phyloP scores from a whole-genome alignment of 352 stramenopile genomes.

The Phytophthora multivora region DNA sequence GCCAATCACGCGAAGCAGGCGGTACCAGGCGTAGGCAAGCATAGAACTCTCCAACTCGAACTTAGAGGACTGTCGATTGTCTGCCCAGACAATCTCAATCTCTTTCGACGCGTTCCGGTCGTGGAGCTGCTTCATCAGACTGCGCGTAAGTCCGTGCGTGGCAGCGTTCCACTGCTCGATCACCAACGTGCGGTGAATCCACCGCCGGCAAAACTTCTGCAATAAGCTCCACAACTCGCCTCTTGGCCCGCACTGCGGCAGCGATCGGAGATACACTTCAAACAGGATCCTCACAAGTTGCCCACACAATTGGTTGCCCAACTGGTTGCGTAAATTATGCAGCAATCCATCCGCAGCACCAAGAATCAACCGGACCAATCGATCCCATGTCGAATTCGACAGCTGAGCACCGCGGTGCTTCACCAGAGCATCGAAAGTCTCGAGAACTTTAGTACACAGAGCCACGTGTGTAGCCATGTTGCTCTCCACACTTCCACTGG shows the following conservation, averaged over 20 bases:
- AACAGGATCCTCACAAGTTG: conserved; percentile 80
- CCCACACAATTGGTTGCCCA: conserved; percentile 78
- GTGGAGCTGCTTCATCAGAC: conserved; percentile 75
- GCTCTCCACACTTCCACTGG: conserved; percentile 21
- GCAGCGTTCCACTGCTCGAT: conserved; percentile 88
- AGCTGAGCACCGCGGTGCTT: conserved; percentile 68
- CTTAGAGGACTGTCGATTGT: conserved; percentile 67
- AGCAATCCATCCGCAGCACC: conserved; percentile 78
- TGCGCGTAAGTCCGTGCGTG: conserved; percentile 74
- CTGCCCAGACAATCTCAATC: conserved; percentile 75
- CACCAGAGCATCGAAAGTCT: conserved; percentile 77
- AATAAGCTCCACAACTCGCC: conserved; percentile 80
- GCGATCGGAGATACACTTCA: conserved; percentile 77
- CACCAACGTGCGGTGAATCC: conserved; percentile 86
- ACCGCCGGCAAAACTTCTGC: conserved; percentile 87
- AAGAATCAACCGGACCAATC: conserved; percentile 79
- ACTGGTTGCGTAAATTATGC: conserved; percentile 70
- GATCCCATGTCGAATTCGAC: conserved; percentile 82
- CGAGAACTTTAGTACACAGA: conserved; percentile 75
- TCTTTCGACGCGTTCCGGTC: conserved; percentile 55
- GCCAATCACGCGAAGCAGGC: conserved; percentile 79
- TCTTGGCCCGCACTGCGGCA: conserved; percentile 68
- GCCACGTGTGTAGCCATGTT: conserved; percentile 73
- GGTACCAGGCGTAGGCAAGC: conserved; percentile 86
- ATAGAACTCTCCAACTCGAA: conserved; percentile 78